Evolutionary conservation across 2,329 filamentous ascomycete species (phyloP), one percentile per base, ranked within the genome.

Genomic region (Colletotrichum lini): DNA sequence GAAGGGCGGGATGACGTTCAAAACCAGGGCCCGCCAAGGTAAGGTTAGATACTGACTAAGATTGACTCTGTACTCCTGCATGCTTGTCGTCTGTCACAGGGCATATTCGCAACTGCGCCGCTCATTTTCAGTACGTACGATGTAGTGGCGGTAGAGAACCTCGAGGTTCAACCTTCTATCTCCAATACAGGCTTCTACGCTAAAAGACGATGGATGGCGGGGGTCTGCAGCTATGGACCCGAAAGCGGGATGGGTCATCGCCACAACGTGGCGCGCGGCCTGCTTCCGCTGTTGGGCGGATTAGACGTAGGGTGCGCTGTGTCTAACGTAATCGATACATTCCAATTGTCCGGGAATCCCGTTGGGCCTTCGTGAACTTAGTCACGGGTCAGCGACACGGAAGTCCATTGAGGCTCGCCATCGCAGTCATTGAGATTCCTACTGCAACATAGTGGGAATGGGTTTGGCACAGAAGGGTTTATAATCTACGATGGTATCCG

Each of bases 1-100:
- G 50, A 65, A 57, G 53, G n/a, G 49, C 58, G 30, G 49, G 65
- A 66, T 60, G 66, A 65, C 59, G 52, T 68, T 30, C 38, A 21
- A 45, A 35, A 35, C 35, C 35, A 9, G 35, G 9, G 2, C 35
- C 35, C 8, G 35, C 9, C 9, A 0, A 35, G 35, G 35, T 35
- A 10, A 35, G 26, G 26, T 38, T 57, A 61, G 16, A 30, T 18
- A 18, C 35, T 35, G 35, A 47, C 42, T 7, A 21, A 35, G 26
- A 15, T 26, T 60, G 57, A 23, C 44, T 35, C 18, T 56, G 1
- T 38, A 35, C 8, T 8, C 35, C 30, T 35, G 30, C 8, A 35
- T 35, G 35, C 35, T 38, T 38, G 35, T 38, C 8, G 18, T 61
- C 7, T 21, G n/a, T 16, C n/a, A 42, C 6, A 42, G 40, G 54